Evolutionary conservation across 176 grass and related monocot genomes (phyloP), one percentile per base, ranked within the genome.

Genomic region (Cymbopogon citratus): DNA sequence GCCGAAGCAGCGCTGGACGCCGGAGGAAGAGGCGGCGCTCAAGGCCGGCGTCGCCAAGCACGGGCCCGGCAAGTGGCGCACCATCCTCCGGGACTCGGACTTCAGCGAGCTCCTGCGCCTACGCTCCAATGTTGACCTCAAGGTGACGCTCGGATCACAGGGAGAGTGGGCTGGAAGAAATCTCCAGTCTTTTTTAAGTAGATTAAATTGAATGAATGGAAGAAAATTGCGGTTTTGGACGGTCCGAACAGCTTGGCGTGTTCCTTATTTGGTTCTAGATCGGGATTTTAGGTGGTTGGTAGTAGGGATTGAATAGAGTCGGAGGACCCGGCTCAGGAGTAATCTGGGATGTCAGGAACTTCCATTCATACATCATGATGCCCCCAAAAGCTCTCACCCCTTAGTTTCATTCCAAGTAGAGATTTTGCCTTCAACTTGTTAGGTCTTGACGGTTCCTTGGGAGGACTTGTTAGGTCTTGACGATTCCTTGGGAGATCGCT

Each of bases 81-180:
- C 90, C 40, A 98, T 98, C 74, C 89, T 94, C 66, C 91, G 87
- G 87, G 95, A 98, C 91, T 81, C 90, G 24, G 92, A 92, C 65
- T 98, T 98, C 87, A 94, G 90, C 70, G 80, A 29, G 10, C 52
- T 89, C 68, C 77, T 98, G 36, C 76, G 65, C 34, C 87, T 86
- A 35, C 86, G 95, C 69, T 98, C 95, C 67, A 98, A 98, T 94
- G 91, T 98, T 77, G 95, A 98, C 83, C 95, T 98, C 77, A 98
- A 94, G 92, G 95, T 98, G 60, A 31, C 27, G 65, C 71, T 72
- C 63, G 56, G 81, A 84, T 84, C 81, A 71, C 41, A 18, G 13
- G 16, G 12, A 67, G 31, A 60, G 44, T 66, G 64, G 67, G 75
- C n/a, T n/a, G n/a, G n/a, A 70, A 3, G 36, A 67, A 62, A 80